These are phyloP conservation scores for Aspergillus sclerotiicarbonarius DNA, from an alignment of 495 filamentous ascomycete genomes.

Conservation along the genomic window DNA sequence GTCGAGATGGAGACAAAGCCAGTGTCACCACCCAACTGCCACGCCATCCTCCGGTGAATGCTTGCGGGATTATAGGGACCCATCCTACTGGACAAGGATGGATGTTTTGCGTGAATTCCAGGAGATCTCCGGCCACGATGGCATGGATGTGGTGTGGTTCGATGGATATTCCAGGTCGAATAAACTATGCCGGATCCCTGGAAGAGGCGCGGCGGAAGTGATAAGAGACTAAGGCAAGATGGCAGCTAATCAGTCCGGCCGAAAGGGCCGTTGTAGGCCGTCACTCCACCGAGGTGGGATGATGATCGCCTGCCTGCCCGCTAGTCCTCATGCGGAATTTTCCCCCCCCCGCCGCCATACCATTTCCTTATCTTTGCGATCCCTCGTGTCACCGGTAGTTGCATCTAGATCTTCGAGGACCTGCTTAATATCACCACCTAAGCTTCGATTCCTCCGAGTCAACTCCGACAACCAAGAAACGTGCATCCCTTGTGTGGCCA, in stretches of 20 bases:
- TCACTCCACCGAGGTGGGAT: constrained; percentile 13
- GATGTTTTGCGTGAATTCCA: neutral
- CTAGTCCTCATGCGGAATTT: constrained; percentile 12
- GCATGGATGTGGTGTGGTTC: neutral
- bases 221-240: neutral
- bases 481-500: neutral
- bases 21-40: constrained; percentile 1
- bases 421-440: neutral
- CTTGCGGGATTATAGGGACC: neutral
- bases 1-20: neutral
- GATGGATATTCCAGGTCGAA: neutral
- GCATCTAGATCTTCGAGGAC: neutral
- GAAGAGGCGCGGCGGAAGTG: neutral
- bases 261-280: neutral
- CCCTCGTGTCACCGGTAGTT: neutral
- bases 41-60: neutral
- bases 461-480: neutral
- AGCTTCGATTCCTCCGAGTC: neutral
- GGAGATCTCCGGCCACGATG: neutral
- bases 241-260: neutral
- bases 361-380: neutral
- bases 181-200: neutral
- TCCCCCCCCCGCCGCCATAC: neutral
- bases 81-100: neutral
- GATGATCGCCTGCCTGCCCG: neutral